These are phyloP conservation scores for Aspergillus hancockii DNA, from an alignment of 495 filamentous ascomycete genomes.

Conservation along the genomic window DNA sequence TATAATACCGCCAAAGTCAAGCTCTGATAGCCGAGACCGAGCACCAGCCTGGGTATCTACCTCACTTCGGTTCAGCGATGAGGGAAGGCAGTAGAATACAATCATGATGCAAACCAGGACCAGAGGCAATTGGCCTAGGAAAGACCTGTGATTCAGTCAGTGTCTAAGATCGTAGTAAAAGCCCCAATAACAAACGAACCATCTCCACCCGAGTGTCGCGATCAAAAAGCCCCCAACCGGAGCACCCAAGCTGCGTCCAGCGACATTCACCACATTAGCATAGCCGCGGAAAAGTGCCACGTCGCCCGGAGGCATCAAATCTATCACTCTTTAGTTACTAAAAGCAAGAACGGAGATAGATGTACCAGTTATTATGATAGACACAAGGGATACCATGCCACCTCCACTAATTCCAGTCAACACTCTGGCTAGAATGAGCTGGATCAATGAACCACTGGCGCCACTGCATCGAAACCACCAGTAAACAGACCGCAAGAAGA, in stretches of 20 bases:
- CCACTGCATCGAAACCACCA: slow-evolving; percentile 26
- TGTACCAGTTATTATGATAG: slow-evolving; percentile 13
- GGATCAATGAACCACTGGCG: slow-evolving; percentile 8
- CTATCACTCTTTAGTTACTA: slow-evolving; percentile 9
- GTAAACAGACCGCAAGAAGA: too few relatives aligned
- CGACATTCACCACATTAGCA: slow-evolving; percentile 22
- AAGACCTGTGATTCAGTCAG: slow-evolving; percentile 23
- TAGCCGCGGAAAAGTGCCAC: slow-evolving; percentile 27
- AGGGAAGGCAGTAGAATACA: slow-evolving; percentile 15
- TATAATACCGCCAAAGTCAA: slow-evolving; percentile 19
- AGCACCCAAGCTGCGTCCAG: slow-evolving; percentile 23
- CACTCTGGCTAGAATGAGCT: slow-evolving; percentile 6
- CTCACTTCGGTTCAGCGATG: slow-evolving; percentile 10
- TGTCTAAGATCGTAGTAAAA: not conserved
- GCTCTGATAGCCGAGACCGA: slow-evolving; percentile 1
- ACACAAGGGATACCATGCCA: slow-evolving; percentile 9
- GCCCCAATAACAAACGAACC: slow-evolving; percentile 9
- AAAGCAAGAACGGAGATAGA: not conserved
- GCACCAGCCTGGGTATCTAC: not conserved
- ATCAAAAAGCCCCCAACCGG: slow-evolving; percentile 24
- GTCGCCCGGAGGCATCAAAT: slow-evolving; percentile 21
- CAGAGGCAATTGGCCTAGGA: slow-evolving; percentile 30
- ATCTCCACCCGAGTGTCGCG: slow-evolving; percentile 30
- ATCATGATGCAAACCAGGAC: slow-evolving; percentile 22
- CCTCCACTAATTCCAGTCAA: slow-evolving; percentile 12